A percentile compares a stretch with the other conserved stretches of the same genome.
phyloP scores from a whole-genome alignment of 2,329 filamentous ascomycete species.

The Fusarium annulatum region DNA sequence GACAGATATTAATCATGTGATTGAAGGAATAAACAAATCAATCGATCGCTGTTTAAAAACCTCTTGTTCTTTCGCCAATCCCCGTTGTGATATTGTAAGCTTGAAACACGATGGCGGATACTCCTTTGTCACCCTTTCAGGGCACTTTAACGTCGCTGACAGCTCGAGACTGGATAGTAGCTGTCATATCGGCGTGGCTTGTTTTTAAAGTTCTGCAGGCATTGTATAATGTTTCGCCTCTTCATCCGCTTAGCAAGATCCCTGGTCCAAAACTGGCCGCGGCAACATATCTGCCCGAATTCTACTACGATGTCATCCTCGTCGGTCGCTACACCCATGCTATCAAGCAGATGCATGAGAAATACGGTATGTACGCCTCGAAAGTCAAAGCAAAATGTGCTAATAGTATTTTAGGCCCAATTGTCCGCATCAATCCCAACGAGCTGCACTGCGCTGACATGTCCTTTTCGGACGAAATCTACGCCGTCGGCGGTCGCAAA shows the following conservation, averaged over 20 bases:
- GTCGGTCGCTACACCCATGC: conserved; percentile 22
- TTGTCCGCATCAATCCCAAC: conserved; percentile 16
- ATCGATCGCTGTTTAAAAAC: not conserved
- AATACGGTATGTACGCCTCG: not conserved
- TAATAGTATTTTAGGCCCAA: not conserved
- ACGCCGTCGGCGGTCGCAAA: conserved; percentile 21
- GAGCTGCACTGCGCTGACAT: conserved; percentile 19
- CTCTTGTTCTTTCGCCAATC: not conserved
- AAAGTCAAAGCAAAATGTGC: fast-evolving
- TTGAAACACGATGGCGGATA: not conserved
- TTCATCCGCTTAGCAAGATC: conserved; percentile 15
- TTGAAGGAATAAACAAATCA: not conserved
- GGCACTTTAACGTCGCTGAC: not conserved
- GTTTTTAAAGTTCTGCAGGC: not conserved
- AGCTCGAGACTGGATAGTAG: not conserved
- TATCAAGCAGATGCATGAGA: conserved; percentile 18
- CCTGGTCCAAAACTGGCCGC: conserved; percentile 16
- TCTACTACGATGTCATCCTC: conserved; percentile 22
- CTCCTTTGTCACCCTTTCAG: not conserved
- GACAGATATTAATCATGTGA: not conserved
- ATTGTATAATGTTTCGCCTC: conserved; percentile 17
- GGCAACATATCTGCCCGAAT: conserved; percentile 23
- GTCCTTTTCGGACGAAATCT: conserved; percentile 19
- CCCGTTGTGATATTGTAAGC: not conserved
- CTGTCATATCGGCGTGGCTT: not conserved